These are phyloP conservation scores for Penicillium sp. DNA, from an alignment of 2,329 filamentous ascomycete species.

Conservation along the genomic window DNA sequence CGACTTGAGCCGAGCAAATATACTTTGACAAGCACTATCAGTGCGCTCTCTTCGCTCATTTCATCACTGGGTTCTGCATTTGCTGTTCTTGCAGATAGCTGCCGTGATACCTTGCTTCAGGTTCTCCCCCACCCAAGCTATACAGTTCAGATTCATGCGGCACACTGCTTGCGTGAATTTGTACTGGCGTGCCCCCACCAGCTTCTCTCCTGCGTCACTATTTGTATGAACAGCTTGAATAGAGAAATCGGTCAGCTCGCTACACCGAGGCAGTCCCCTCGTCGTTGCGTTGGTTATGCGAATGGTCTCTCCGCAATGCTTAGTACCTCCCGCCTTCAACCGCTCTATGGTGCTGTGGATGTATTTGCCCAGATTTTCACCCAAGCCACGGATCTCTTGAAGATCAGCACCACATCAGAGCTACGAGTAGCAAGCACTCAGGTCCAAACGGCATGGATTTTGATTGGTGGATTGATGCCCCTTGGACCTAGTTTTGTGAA, in stretches of 20 bases:
- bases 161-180: constrained; percentile 82
- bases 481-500: constrained; percentile 98
- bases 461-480: constrained; percentile 95
- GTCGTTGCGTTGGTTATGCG: constrained; percentile 85
- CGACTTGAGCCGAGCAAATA: constrained; percentile 87
- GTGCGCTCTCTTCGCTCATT: constrained; percentile 78
- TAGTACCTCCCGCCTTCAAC: constrained; percentile 84
- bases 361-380: constrained; percentile 89
- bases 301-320: constrained; percentile 89
- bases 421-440: constrained; percentile 89
- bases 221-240: constrained; percentile 94
- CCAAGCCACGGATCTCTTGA: constrained; percentile 88
- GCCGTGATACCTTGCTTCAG: constrained; percentile 84
- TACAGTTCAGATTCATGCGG: constrained; percentile 88
- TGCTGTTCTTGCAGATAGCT: constrained; percentile 76
- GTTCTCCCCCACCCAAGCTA: constrained; percentile 94
- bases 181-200: constrained; percentile 91
- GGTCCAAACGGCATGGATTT: constrained; percentile 95
- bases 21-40: constrained; percentile 75
- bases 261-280: constrained; percentile 74
- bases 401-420: constrained; percentile 89
- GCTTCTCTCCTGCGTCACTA: constrained; percentile 84
- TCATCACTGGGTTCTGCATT: constrained; percentile 79
- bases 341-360: constrained; percentile 91
- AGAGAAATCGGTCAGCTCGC: constrained; percentile 80